Evolutionary conservation across 495 filamentous ascomycete species (phyloP), one percentile per base, ranked within the genome.

Genomic region (Letharia lupina): DNA sequence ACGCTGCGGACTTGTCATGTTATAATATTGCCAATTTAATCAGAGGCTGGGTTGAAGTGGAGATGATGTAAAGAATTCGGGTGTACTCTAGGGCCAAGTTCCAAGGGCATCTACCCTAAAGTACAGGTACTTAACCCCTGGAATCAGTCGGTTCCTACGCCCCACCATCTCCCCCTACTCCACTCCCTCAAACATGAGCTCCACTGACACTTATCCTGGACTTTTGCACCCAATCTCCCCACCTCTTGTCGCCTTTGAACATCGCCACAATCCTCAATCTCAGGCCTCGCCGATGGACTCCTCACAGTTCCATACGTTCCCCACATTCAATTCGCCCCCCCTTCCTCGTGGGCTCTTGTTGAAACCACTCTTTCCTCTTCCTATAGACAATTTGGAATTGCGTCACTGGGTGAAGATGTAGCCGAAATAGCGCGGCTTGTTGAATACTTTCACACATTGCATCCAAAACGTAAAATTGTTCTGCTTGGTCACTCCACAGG

Each of bases 401-500:
- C 82, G 20, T 83, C 81, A 67, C 82, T 98, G 20, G 76, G 79
- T 61, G 73, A 83, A 60, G 93, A 97, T 75, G 87, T 87, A 20
- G 74, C 81, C 31, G 91, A 98, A 73, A 81, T 96, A 56, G 82
- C 79, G 0, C 76, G 83, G 31, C 82, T 89, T 61, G 88, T 96
- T n/a, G 72, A 78, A 28, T 93, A 92, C 71, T 83, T 96, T 60
- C 79, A 79, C 4, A 69, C 61, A 15, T 56, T 74, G 48, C 68
- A 73, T 7, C 70, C 73, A 0, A 54, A 61, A 0, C 73, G 78
- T 15, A 90, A 87, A 71, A 78, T 96, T n/a, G 87, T 93, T 12
- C 73, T 97, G 15, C 85, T 98, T 83, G 94, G 94, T 13, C 91
- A 96, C 69, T 92, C 88, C 3, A 91, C 88, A 0, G 94, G 94